These are phyloP conservation scores for Paramyrothecium sp. DNA, from an alignment of 2,329 filamentous ascomycete genomes.

Conservation along the genomic window DNA sequence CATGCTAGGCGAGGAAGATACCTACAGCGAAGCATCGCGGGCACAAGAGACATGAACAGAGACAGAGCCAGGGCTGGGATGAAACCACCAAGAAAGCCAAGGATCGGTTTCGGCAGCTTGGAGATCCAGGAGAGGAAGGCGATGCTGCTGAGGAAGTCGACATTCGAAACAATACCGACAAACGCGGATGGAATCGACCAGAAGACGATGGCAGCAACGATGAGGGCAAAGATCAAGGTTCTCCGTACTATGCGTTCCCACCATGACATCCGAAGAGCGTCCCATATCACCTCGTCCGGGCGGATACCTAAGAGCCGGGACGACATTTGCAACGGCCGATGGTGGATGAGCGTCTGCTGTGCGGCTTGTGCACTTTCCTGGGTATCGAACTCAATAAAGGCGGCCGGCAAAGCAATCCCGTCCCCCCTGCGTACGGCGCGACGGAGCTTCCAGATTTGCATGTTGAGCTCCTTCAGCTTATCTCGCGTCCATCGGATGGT, in stretches of 20 bases:
- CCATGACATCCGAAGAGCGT: conserved; percentile 79
- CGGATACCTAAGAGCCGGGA: conserved; percentile 81
- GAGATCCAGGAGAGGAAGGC: conserved; percentile 75
- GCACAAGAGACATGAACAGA: conserved; percentile 83
- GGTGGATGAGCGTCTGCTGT: conserved; percentile 83
- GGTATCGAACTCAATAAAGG: conserved; percentile 86
- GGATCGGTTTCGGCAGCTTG: conserved; percentile 65
- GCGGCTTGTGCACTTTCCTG: conserved; percentile 84
- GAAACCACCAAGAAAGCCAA: conserved; percentile 82
- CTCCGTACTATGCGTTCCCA: conserved; percentile 78
- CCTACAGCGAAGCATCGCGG: conserved; percentile 68
- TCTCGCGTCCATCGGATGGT: conserved; percentile 86
- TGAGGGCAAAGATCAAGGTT: conserved; percentile 67
- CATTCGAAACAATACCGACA: conserved; percentile 84
- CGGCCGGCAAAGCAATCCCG: conserved; percentile 66
- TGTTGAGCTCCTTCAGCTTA: conserved; percentile 36
- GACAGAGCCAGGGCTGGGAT: conserved; percentile 77
- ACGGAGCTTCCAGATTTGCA: conserved; percentile 60
- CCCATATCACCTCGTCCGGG: conserved; percentile 85
- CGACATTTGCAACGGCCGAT: conserved; percentile 82
- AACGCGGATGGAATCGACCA: conserved; percentile 76
- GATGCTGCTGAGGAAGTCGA: conserved; percentile 63
- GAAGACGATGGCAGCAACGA: conserved; percentile 79
- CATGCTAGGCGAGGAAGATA: neutral
- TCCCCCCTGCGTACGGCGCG: conserved; percentile 72